These are phyloP conservation scores for Acarospora socialis DNA, from an alignment of 2,329 filamentous ascomycete genomes.

Conservation along the genomic window DNA sequence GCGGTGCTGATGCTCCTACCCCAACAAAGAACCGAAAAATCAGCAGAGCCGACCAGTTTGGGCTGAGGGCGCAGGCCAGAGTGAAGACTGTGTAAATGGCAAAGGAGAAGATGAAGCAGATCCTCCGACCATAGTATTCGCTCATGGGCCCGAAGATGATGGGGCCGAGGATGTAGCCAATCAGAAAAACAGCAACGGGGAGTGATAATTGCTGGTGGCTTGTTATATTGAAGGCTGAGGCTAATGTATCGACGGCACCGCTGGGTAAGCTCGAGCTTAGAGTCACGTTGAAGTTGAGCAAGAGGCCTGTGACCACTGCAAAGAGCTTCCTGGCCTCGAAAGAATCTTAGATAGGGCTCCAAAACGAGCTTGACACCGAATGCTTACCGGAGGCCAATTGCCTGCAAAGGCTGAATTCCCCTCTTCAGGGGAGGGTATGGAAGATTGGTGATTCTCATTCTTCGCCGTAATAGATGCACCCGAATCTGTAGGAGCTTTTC, in stretches of 20 bases:
- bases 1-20: slow-evolving; percentile 2
- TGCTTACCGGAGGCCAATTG: not conserved
- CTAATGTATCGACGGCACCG: slow-evolving; percentile 4
- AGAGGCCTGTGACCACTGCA: slow-evolving; percentile 1
- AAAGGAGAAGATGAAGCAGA: slow-evolving; percentile 16
- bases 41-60: slow-evolving; percentile 25
- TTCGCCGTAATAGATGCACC: not conserved
- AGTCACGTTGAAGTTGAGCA: slow-evolving; percentile 4
- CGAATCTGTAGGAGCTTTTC: not conserved
- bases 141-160: not conserved
- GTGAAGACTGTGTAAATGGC: slow-evolving; percentile 3
- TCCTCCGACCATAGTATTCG: slow-evolving; percentile 3
- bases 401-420: not conserved
- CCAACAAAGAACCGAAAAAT: slow-evolving; percentile 26
- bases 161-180: slow-evolving; percentile 3
- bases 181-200: slow-evolving; percentile 1
- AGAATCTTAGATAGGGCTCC: too few relatives aligned
- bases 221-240: not conserved
- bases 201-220: not conserved
- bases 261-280: slow-evolving; percentile 3
- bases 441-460: not conserved
- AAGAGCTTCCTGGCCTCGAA: slow-evolving; percentile 1
- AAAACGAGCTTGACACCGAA: not conserved
- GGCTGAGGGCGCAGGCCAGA: slow-evolving; percentile 20
- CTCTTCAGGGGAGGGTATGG: not conserved